Evolutionary conservation across 805 yeast species (phyloP).

Genomic region (Candida tibetensis): DNA sequence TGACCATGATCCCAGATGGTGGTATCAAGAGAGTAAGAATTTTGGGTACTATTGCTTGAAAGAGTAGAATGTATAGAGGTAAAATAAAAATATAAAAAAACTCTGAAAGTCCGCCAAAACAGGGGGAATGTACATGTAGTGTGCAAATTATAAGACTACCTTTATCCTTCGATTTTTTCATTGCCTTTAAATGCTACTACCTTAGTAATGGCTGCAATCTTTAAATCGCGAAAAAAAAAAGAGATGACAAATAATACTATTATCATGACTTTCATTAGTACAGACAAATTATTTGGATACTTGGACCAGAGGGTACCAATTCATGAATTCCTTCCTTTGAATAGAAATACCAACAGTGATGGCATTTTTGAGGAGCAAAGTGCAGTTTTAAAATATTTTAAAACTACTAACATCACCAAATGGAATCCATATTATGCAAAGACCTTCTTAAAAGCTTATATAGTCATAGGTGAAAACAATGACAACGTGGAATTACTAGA

Average conservation of each 20-base stretch:
- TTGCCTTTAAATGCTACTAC: no score
- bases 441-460: conserved; percentile 41
- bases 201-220: background rate
- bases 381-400: background rate
- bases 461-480: conserved; percentile 30
- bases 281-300: conserved; percentile 1
- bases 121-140: no score
- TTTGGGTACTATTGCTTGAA: conserved; percentile 50
- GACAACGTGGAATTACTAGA: conserved; percentile 33
- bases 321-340: conserved; percentile 1
- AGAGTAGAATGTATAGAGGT: background rate
- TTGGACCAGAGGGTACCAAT: conserved; percentile 6
- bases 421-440: conserved; percentile 54
- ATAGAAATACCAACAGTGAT: no score
- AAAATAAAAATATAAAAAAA: background rate
- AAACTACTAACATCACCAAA: conserved; percentile 8
- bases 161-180: no score
- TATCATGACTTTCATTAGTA: conserved; percentile 1
- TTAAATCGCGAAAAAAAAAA: background rate
- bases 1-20: conserved; percentile 92
- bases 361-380: no score
- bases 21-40: conserved; percentile 92
- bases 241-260: no score
- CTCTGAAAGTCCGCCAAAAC: no score
- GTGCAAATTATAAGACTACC: no score